Base-by-base conservation (phyloP, 2,329 filamentous ascomycete species). In the Dothideomycetidae sp. region DNA sequence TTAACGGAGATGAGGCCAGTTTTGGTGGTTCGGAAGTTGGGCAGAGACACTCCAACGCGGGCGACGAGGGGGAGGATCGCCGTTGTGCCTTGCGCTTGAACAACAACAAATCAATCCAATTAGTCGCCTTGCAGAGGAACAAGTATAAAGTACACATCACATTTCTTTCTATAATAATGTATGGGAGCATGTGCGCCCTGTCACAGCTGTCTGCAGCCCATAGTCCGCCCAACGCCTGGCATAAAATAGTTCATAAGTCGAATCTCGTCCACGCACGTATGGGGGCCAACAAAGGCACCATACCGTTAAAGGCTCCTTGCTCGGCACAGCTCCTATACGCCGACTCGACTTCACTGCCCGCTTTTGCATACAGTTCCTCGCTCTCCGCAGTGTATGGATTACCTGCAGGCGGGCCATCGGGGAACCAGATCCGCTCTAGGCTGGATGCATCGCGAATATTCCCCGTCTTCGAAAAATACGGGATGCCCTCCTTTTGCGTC, bases 261-360 rank as follows among this genome's bases (percentile, higher is more conserved):
- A 32, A 38, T 15, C 46, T 75, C 76, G 55, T 43, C 66, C 76
- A 88, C 51, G 88, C 83, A 43, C 74, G 67, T 57, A 76, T 77
- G 0, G 86, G 86, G 13, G 86, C 82, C 31, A 84, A 61, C 48
- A 79, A 68, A 0, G 86, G 86, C 61, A 93, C 79, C 5, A 77
- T 78, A 23, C 74, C 73, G 29, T 70, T 66, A 55, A 93, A 93
- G 19, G 55, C 58, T 1, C 82, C 82, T 13, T 71, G 71, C 44
- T 73, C 64, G 31, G 68, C 62, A 52, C 85, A 75, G 31, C 68
- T 64, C 41, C 64, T 62, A 60, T 86, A 93, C 31, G 73, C 68
- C 26, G 64, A 65, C 50, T 71, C 71, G 28, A 74, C 40, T 11
- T 51, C 50, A 43, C 60, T 59, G 0, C 64, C 61, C 13, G 72